Base-by-base conservation (phyloP, 1,284 basidiomycete species). In the Phlebopus sp. region DNA sequence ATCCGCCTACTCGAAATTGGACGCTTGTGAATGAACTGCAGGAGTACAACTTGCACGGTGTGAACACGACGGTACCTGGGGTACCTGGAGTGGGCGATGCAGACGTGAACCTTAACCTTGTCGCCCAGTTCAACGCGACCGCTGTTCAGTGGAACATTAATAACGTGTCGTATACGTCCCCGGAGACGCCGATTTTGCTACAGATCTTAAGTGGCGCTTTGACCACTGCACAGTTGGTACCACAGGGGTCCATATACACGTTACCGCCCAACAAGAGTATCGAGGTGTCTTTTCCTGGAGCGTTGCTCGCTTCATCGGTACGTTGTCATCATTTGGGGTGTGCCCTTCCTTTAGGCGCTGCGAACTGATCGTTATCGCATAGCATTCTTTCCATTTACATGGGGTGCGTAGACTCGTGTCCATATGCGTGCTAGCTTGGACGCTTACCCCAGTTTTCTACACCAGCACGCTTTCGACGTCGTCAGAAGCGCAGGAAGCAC, bases 121-220 rank as follows among this genome's bases (percentile, higher is more conserved):
- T 46, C 3, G 21, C 60, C 14, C 56, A 57, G 35, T 46, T 56
- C 31, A 37, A 17, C 46, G 7, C 13, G 11, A 18, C 31, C 8
- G 15, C 25, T 14, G 23, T 71, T 64, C 55, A 57, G 10, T 42
- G n/a, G 10, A 9, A 46, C 0, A 51, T 71, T n/a, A 70, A 68
- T 31, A 59, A 58, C 8, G 55, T 46, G 3, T 29, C 59, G 0
- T 74, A 62, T 46, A 44, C 52, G 13, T 56, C 69, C 14, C 73
- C 72, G 0, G 58, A 55, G 9, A 63, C 63, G 0, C 74, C 73
- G 0, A 72, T 74, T 0, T 60, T 76, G 18, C 62, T 77, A 7
- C 75, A 77, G 49, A 71, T 77, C 37, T 50, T 77, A n/a, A 73
- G 70, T 51, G 74, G 74, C 5, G 59, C 68, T 1, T 51, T 55